Evolutionary conservation across 257 asterid genomes (phyloP).

Genomic region (Solanum virginianum): DNA sequence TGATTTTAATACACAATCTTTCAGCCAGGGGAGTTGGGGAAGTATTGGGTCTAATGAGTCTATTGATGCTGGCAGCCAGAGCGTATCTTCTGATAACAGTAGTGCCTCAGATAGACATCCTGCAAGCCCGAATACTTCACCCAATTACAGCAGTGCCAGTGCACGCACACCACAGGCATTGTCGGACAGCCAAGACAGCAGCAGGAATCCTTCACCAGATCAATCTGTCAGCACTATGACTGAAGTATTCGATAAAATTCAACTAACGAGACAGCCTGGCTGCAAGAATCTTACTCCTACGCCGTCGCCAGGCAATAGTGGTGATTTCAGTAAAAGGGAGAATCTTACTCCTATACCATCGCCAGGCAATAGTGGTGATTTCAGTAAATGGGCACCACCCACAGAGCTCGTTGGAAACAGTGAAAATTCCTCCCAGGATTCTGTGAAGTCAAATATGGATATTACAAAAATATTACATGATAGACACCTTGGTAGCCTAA

Average conservation of each 20-base stretch:
- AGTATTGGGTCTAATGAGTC: slow-evolving; percentile 17
- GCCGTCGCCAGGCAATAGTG: background rate
- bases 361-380: slow-evolving; percentile 3
- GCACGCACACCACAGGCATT: background rate
- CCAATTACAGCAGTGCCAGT: background rate
- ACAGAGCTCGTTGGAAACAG: slow-evolving; percentile 12
- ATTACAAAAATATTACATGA: background rate
- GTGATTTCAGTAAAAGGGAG: slow-evolving; percentile 10
- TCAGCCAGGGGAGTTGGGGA: slow-evolving; percentile 47
- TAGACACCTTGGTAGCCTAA: slow-evolving; percentile 13
- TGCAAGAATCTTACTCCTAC: slow-evolving; percentile 14
- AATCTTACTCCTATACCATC: slow-evolving; percentile 8
- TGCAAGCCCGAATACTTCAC: background rate
- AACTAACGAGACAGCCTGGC: background rate
- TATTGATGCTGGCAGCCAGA: slow-evolving; percentile 15
- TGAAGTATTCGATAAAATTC: background rate
- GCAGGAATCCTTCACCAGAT: background rate
- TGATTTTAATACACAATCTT: background rate
- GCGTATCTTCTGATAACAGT: slow-evolving; percentile 1
- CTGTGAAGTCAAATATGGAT: slow-evolving; percentile 9
- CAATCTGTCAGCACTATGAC: background rate
- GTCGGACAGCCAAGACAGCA: background rate
- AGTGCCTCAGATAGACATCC: background rate
- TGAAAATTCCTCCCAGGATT: slow-evolving; percentile 11
- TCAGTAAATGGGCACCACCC: slow-evolving; percentile 1